Evolutionary conservation across 2,329 filamentous ascomycete genomes (phyloP), one percentile per base, ranked within the genome.

Genomic region (Alternaria longipes): DNA sequence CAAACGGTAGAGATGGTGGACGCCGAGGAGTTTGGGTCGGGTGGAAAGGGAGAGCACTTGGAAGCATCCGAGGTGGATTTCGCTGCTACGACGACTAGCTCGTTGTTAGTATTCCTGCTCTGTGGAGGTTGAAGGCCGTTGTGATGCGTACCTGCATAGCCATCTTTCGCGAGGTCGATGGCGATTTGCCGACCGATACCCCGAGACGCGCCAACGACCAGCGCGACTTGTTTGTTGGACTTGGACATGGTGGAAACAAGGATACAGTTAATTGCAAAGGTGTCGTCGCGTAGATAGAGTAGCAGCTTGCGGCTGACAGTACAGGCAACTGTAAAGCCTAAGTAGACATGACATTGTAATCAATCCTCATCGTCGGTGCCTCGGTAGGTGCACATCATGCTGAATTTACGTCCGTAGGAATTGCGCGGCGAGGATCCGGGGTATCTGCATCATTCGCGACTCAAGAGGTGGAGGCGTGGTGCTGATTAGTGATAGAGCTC

Each of bases 151-250:
- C 92, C 90, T 55, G 85, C 82, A 74, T 94, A 94, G 38, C 87
- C 89, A 65, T 89, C 84, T 68, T 82, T 87, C 8, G 91, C 90
- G 3, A 96, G 83, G 73, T 93, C 90, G 69, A 96, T 85, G 57
- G 92, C 91, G 40, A 95, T 83, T 76, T 95, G 92, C 41, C 91
- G 84, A 46, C 92, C 92, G 65, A 96, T 94, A 38, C 92, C 92
- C 63, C 92, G 83, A 0, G 91, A 94, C 2, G 90, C 91, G 40
- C 91, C 91, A 20, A 94, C 84, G 5, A 94, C 82, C 20, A 94
- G 83, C 20, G 90, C 91, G 7, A 93, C 90, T 63, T 83, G 82
- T 57, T 82, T 72, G 12, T 40, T 57, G 28, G 60, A 52, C 8
- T 47, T 38, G 18, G 62, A 34, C 60, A 71, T 74, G 8, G 7